Conservation (phyloP, 805 yeast genomes). For the Blastobotrys attinorum region DNA sequence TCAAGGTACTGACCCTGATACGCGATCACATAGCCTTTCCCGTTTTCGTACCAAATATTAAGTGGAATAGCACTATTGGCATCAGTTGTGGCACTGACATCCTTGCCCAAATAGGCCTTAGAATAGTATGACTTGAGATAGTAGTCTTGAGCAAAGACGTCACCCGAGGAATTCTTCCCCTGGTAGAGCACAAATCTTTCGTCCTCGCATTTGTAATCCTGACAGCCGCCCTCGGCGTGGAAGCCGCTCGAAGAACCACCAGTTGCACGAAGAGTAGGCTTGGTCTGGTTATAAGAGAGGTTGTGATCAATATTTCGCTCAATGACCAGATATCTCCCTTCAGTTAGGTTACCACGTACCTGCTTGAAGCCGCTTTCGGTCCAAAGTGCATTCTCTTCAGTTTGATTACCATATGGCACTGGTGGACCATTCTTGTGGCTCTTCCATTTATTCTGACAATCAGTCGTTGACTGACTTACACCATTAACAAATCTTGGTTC, state of each 20-base stretch:
- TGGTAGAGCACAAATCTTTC: not conserved
- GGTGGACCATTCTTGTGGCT: constrained; percentile 10
- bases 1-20: not conserved
- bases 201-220: not conserved
- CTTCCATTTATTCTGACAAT: constrained; percentile 9
- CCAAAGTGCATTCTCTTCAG: constrained; percentile 8
- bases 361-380: constrained; percentile 17
- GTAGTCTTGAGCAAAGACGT: not conserved
- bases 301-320: not conserved
- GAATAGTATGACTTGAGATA: not conserved
- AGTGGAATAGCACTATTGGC: not conserved
- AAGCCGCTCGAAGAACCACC: not conserved
- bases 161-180: not conserved
- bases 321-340: constrained; percentile 18
- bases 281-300: not conserved
- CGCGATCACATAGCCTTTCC: not conserved
- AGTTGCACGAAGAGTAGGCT: not conserved
- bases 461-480: constrained; percentile 5
- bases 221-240: not conserved
- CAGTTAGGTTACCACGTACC: constrained; percentile 19
- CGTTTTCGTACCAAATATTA: not conserved
- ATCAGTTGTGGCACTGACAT: not conserved
- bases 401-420: constrained; percentile 19
- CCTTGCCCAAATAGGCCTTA: not conserved
- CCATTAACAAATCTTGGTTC: constrained; percentile 9